Conservation (phyloP, 164 flowering plant genomes). For the Stephania yunnanensis region DNA sequence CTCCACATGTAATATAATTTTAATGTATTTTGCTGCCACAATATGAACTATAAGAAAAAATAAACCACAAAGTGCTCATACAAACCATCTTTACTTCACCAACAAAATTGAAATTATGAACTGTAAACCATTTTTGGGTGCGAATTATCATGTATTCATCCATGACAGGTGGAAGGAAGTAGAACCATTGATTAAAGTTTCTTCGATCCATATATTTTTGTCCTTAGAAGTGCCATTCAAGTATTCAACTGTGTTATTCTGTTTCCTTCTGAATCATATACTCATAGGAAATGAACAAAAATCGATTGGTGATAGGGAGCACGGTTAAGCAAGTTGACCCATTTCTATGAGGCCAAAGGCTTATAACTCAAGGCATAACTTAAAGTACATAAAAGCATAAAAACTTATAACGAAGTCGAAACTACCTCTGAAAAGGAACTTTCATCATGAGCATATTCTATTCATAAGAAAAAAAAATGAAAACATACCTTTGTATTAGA, state of each 20-base stretch:
- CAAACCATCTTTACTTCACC: no score
- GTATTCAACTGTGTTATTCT: not conserved
- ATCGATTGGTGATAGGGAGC: not conserved
- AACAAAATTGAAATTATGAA: no score
- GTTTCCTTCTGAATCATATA: not conserved
- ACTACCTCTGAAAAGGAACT: not conserved
- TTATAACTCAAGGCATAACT: no score
- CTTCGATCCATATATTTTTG: not conserved
- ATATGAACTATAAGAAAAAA: no score
- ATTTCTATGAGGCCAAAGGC: no score
- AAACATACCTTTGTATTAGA: slow-evolving; percentile 69
- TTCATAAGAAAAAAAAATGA: not conserved
- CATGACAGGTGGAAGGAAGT: not conserved
- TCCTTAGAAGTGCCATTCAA: not conserved
- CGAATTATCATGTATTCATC: no score
- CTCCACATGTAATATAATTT: no score
- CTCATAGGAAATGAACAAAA: not conserved
- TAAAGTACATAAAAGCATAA: no score
- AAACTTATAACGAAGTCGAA: not conserved
- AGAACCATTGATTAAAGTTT: not conserved
- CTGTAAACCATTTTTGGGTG: no score
- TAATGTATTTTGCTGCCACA: no score
- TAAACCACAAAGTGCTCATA: no score
- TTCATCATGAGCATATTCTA: not conserved
- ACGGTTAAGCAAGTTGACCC: no score